Conservation (phyloP, 2,329 filamentous ascomycete genomes). For the Fusarium sublunatum region DNA sequence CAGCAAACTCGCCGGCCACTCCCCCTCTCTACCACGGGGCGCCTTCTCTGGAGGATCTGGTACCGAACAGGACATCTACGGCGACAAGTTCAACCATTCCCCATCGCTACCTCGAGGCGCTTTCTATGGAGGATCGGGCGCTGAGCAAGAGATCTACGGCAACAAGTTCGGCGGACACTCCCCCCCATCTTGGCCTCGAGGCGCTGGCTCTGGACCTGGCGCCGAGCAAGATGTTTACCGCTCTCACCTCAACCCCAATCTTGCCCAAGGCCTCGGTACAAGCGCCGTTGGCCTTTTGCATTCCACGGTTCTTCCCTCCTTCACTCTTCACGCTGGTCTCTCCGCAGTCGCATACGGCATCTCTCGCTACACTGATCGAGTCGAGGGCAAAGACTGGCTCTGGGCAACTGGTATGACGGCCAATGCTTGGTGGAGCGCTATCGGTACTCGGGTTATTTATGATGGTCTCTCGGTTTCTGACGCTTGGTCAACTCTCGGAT, state of each 20-base stretch:
- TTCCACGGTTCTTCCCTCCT: conserved; percentile 11
- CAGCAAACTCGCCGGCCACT: conserved; percentile 2
- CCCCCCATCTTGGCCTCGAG: neutral
- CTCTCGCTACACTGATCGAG: conserved; percentile 10
- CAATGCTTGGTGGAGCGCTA: conserved; percentile 28
- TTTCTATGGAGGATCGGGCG: neutral
- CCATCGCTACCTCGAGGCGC: neutral
- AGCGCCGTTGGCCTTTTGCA: conserved; percentile 17
- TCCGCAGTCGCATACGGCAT: conserved; percentile 9
- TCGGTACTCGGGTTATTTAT: conserved; percentile 7
- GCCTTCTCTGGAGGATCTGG: conserved; percentile 1
- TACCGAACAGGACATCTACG: conserved; percentile 1
- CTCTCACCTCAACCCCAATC: conserved; percentile 18
- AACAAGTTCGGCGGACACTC: neutral
- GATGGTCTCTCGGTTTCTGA: conserved; percentile 1
- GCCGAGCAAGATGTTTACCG: conserved; percentile 19
- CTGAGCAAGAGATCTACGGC: conserved; percentile 3
- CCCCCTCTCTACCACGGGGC: neutral
- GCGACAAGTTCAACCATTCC: neutral
- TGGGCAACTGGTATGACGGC: conserved; percentile 25
- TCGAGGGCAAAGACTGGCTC: conserved; percentile 20
- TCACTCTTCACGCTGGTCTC: conserved; percentile 12
- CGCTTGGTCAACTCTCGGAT: conserved; percentile 6
- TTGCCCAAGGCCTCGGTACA: conserved; percentile 5
- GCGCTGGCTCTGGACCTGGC: neutral